Evolutionary conservation across 2,329 filamentous ascomycete species (phyloP), one percentile per base, ranked within the genome.

Genomic region (Diaporthe capsici): DNA sequence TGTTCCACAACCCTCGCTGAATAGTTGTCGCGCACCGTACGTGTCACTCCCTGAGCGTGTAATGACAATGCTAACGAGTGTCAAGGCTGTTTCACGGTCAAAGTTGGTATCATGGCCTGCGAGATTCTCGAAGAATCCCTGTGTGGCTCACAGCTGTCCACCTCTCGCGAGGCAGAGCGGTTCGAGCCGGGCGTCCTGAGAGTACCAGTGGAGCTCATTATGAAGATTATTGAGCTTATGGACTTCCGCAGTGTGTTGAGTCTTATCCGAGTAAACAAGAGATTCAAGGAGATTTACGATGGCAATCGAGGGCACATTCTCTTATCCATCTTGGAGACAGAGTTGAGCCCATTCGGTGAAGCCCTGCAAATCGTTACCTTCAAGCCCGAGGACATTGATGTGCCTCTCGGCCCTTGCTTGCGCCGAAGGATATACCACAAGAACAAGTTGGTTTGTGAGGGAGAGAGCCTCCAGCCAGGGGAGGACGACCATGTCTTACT

Each of bases 281-380:
- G 80, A 1, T 82, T 89, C 22, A 80, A 83, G 22, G 77, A 80
- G 4, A 83, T 90, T n/a, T 87, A 88, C 71, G 79, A 81, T 12
- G 79, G 80, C 5, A 83, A 87, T 78, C 86, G 85, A 79, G 77
- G 82, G 1, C 79, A 81, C 0, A 85, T 90, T 31, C 78, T 90
- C 63, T 79, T 87, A 17, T 83, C 82, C 5, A 83, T 88, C 51
- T 80, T 90, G 7, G 78, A 80, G 61, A 81, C 81, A 9, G 86
- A 88, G 34, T 87, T 85, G 75, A 84, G 82, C 76, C 89, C 83
- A 1, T 82, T 89, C 47, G 83, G 87, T 25, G 84, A 85, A 22
- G 82, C 91, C 15, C 82, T 90, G 25, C 86, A 87, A 74, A 79
- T 88, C 25, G 85, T 87, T 73, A 88, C 86, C 15, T 85, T 87